These are phyloP conservation scores for Lumnitzera racemosa DNA, from an alignment of 345 rosid species.

Conservation along the genomic window DNA sequence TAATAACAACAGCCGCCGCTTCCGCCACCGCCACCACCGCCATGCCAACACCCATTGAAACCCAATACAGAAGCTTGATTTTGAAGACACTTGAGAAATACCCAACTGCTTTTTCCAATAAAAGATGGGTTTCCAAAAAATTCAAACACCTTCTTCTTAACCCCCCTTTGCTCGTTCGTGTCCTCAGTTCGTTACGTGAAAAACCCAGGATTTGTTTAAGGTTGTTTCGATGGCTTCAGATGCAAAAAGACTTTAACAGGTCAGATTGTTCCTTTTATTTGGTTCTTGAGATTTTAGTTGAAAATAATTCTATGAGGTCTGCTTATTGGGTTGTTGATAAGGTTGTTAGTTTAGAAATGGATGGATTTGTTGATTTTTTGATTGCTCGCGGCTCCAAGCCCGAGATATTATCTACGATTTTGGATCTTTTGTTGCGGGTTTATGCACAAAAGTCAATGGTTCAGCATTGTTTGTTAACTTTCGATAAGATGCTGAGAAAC, in stretches of 20 bases:
- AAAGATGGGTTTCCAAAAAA: slow-evolving; percentile 34
- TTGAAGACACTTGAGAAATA: slow-evolving; percentile 26
- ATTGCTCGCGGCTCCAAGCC: slow-evolving; percentile 22
- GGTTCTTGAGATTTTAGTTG: slow-evolving; percentile 53
- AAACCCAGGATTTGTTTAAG: slow-evolving; percentile 49
- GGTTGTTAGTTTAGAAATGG: slow-evolving; percentile 30
- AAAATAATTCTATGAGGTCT: slow-evolving; percentile 31
- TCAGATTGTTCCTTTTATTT: slow-evolving; percentile 31
- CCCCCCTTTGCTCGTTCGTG: slow-evolving; percentile 42
- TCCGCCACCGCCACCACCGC: slow-evolving; percentile 8
- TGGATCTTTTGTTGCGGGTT: slow-evolving; percentile 52
- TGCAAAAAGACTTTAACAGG: slow-evolving; percentile 35
- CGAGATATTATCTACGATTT: slow-evolving; percentile 26
- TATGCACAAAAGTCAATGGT: slow-evolving; percentile 44
- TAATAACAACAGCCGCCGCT: slow-evolving; percentile 9
- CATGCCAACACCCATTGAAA: slow-evolving; percentile 14
- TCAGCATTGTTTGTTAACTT: slow-evolving; percentile 39
- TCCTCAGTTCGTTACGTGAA: slow-evolving; percentile 33
- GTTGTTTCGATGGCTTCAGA: slow-evolving; percentile 50
- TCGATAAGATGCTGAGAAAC: slow-evolving; percentile 46
- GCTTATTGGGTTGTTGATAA: slow-evolving; percentile 52
- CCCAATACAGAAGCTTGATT: slow-evolving; percentile 40
- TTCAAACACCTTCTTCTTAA: slow-evolving; percentile 34
- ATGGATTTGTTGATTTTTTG: slow-evolving; percentile 48
- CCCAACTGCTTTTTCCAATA: slow-evolving; percentile 29